A percentile compares a stretch with the other conserved stretches of the same genome.
Evolutionary conservation across 305 asterid species (phyloP).

Genomic region (Fraxinus latifolia): DNA sequence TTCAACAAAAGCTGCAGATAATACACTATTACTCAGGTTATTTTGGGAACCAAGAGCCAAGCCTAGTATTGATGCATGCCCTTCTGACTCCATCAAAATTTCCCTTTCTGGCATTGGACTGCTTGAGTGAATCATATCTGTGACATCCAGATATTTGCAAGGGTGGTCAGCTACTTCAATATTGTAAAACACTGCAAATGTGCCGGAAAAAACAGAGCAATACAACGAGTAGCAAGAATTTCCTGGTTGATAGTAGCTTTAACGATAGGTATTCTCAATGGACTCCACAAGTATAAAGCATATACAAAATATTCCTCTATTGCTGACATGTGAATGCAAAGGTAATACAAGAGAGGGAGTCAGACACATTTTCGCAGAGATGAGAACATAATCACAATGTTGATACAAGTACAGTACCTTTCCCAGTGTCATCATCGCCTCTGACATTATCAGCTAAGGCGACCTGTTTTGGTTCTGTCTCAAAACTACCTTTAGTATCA

Average conservation of each 20-base stretch:
- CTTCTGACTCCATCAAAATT: conserved; percentile 53
- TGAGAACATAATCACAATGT: neutral
- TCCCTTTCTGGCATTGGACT: conserved; percentile 54
- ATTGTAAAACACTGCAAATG: neutral
- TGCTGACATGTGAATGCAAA: neutral
- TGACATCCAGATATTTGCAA: conserved; percentile 25
- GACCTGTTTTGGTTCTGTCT: conserved; percentile 44
- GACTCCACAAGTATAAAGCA: neutral
- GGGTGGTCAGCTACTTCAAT: conserved; percentile 19
- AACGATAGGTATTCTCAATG: neutral
- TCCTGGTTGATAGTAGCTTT: neutral
- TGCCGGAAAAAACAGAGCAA: neutral
- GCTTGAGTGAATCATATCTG: conserved; percentile 47
- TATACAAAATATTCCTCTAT: neutral
- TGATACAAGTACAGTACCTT: conserved; percentile 44
- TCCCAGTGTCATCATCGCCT: conserved; percentile 53
- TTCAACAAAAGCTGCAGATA: conserved; percentile 48
- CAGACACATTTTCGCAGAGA: conserved; percentile 12
- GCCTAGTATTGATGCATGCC: conserved; percentile 40
- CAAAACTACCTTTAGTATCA: conserved; percentile 45
- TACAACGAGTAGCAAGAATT: conserved; percentile 1
- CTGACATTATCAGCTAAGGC: conserved; percentile 47
- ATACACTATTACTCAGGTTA: conserved; percentile 47
- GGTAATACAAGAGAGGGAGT: neutral
- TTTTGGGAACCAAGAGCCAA: conserved; percentile 46